These are phyloP conservation scores for Spergularia marina DNA, from an alignment of 148 eudicot species.

Conservation along the genomic window DNA sequence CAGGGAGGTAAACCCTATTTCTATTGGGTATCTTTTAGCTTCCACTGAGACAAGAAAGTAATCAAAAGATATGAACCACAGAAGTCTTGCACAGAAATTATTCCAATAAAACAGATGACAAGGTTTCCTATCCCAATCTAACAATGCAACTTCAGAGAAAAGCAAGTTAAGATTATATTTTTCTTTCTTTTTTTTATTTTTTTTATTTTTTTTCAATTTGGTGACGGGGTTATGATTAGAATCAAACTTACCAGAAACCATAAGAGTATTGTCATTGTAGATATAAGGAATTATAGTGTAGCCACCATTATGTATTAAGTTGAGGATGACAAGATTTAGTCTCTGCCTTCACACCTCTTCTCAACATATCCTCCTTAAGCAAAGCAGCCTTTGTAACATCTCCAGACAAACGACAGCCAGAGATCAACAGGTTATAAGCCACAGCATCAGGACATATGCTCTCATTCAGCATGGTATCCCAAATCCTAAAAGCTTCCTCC, in stretches of 20 bases:
- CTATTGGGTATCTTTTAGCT: not conserved
- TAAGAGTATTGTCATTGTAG: not conserved
- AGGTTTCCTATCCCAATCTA: not conserved
- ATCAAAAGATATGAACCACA: not conserved
- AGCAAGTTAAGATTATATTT: not conserved
- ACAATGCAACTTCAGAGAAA: not conserved
- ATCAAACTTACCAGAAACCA: conserved; percentile 13
- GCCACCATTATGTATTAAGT: not conserved
- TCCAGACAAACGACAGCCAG: conserved; percentile 68
- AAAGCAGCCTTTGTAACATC: conserved; percentile 57
- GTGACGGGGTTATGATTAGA: not conserved
- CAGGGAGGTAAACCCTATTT: not conserved
- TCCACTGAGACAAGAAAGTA: not conserved
- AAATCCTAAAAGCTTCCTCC: conserved; percentile 52
- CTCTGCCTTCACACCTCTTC: conserved; percentile 48
- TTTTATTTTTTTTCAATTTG: too few relatives aligned
- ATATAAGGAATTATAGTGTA: not conserved
- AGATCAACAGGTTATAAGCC: conserved; percentile 65
- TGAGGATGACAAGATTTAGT: conserved; percentile 23
- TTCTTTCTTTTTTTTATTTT: too few relatives aligned
- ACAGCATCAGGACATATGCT: conserved; percentile 67
- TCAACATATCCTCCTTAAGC: conserved; percentile 60
- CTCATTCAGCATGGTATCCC: conserved; percentile 66
- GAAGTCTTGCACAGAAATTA: not conserved
- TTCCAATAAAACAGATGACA: not conserved